Conservation (phyloP, 176 grass and related monocot species). For the Triticum timopheevii region DNA sequence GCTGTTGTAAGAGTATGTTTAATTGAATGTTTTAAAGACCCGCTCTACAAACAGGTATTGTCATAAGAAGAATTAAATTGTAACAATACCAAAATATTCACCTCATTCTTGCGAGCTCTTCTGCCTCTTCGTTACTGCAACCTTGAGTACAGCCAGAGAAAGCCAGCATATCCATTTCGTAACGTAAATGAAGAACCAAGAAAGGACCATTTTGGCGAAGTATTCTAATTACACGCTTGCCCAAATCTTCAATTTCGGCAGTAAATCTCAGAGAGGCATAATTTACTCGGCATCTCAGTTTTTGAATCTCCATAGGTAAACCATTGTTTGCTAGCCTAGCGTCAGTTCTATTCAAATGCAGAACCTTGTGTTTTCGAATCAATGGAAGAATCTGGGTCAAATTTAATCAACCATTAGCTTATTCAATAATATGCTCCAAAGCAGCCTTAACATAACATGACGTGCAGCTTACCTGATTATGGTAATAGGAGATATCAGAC, state of each 20-base stretch:
- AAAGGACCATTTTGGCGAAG: slow-evolving; percentile 81
- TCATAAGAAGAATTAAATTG: not conserved
- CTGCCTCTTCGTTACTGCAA: slow-evolving; percentile 79
- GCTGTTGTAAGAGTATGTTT: not conserved
- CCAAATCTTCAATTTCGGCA: slow-evolving; percentile 82
- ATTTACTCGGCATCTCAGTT: slow-evolving; percentile 84
- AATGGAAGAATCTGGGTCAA: slow-evolving; percentile 82
- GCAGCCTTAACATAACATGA: not conserved
- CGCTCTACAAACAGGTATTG: not conserved
- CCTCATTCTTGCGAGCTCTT: slow-evolving; percentile 89
- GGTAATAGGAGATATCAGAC: slow-evolving; percentile 96
- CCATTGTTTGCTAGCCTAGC: slow-evolving; percentile 89
- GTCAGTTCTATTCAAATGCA: slow-evolving; percentile 95
- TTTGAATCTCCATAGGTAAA: slow-evolving; percentile 78
- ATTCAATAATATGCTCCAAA: not conserved
- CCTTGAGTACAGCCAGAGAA: slow-evolving; percentile 96
- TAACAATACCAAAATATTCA: not conserved
- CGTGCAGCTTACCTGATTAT: slow-evolving; percentile 54
- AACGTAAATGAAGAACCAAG: slow-evolving; percentile 92
- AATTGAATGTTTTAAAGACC: not conserved
- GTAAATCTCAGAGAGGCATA: slow-evolving; percentile 81
- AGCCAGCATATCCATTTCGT: slow-evolving; percentile 99
- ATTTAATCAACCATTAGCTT: slow-evolving; percentile 23
- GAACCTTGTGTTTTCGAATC: slow-evolving; percentile 67
- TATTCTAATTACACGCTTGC: slow-evolving; percentile 70